phyloP scores from a whole-genome alignment of 2,329 filamentous ascomycete genomes.

The Seiridium cupressi region DNA sequence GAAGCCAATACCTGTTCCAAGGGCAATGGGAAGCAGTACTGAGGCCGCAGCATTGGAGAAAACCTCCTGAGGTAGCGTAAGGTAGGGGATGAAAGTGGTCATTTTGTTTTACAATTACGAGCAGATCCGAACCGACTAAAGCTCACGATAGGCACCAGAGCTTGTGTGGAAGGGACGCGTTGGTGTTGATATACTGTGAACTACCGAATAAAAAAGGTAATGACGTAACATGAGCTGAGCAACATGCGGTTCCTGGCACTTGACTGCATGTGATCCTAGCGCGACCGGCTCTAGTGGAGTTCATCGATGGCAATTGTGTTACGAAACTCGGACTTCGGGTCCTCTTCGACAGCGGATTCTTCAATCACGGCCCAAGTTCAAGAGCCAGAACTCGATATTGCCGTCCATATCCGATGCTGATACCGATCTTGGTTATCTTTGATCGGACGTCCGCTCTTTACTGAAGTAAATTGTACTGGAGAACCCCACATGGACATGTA shows the following conservation, averaged over 20 bases:
- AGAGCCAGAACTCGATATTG: too few relatives aligned
- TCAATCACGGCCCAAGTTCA: too few relatives aligned
- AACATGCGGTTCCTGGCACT: not conserved
- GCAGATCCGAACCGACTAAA: not conserved
- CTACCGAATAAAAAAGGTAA: not conserved
- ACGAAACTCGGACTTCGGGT: conserved; percentile 4
- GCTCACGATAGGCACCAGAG: too few relatives aligned
- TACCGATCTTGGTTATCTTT: too few relatives aligned
- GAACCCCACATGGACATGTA: too few relatives aligned
- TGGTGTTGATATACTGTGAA: not conserved
- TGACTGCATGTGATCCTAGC: not conserved
- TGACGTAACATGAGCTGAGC: conserved; percentile 2
- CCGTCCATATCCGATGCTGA: too few relatives aligned
- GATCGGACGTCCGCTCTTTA: too few relatives aligned
- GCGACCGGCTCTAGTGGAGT: not conserved
- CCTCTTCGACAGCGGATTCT: not conserved
- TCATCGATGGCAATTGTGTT: not conserved
- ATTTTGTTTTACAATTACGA: conserved; percentile 45
- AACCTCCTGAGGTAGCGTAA: conserved; percentile 67
- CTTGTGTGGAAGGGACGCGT: not conserved
- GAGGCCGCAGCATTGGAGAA: conserved; percentile 72
- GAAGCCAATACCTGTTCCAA: conserved; percentile 74
- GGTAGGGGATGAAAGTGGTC: conserved; percentile 76
- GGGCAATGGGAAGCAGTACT: conserved; percentile 70
- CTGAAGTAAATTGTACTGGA: too few relatives aligned